phyloP scores from a whole-genome alignment of 257 asterid genomes.

The Anisodus tanguticus region DNA sequence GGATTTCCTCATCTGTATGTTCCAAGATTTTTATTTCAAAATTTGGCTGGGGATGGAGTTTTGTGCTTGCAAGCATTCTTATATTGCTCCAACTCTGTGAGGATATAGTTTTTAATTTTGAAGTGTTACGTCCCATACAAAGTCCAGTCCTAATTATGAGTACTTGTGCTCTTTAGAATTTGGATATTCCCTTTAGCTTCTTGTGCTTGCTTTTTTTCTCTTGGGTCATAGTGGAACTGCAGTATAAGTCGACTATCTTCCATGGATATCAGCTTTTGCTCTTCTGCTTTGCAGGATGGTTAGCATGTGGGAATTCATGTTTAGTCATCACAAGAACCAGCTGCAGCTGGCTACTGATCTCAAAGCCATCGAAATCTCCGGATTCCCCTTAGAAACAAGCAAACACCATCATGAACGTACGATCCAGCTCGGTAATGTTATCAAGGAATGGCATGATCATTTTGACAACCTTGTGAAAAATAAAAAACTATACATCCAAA shows the following conservation, averaged over 20 bases:
- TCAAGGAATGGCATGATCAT: conserved; percentile 77
- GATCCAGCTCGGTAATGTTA: conserved; percentile 64
- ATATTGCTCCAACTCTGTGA: background rate
- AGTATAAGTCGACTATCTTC: background rate
- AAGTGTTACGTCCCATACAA: background rate
- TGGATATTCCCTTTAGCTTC: background rate
- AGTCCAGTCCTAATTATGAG: background rate
- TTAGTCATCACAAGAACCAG: conserved; percentile 73
- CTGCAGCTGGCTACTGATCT: conserved; percentile 65
- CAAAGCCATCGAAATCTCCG: conserved; percentile 66
- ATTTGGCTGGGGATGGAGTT: background rate
- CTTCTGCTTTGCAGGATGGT: conserved; percentile 66
- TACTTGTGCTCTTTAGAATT: background rate
- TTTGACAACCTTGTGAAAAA: conserved; percentile 73
- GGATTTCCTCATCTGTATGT: background rate
- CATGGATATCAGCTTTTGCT: background rate
- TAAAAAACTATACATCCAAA: conserved; percentile 64
- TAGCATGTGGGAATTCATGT: conserved; percentile 91
- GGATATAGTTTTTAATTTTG: background rate
- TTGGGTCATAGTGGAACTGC: background rate
- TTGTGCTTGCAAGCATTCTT: background rate
- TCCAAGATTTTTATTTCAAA: background rate
- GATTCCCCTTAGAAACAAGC: conserved; percentile 71
- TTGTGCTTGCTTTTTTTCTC: background rate
- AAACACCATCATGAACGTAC: conserved; percentile 83